Evolutionary conservation across 345 rosid genomes (phyloP).

Genomic region (Aethionema arabicum): DNA sequence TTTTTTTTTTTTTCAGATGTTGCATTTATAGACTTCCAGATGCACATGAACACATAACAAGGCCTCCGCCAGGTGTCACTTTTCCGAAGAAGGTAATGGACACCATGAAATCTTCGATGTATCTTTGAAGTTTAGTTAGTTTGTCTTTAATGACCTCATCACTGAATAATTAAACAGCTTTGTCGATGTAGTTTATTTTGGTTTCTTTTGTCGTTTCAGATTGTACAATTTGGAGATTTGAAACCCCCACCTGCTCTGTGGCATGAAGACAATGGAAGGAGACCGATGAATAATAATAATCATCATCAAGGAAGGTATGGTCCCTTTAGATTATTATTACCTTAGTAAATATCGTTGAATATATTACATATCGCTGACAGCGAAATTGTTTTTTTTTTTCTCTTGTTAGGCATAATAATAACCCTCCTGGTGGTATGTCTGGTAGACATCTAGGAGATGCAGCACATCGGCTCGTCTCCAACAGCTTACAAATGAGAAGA

Average conservation of each 20-base stretch:
- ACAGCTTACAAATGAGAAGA: constrained; percentile 58
- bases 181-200: constrained; percentile 11
- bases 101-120: neutral
- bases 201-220: constrained; percentile 40
- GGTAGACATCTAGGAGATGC: constrained; percentile 80
- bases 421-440: constrained; percentile 54
- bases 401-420: constrained; percentile 51
- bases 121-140: neutral
- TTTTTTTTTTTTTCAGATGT: constrained; percentile 55
- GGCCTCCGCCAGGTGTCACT: constrained; percentile 80
- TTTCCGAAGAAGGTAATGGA: constrained; percentile 73
- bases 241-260: constrained; percentile 76
- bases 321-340: neutral
- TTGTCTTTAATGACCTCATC: constrained; percentile 7
- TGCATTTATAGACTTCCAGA: constrained; percentile 81
- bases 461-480: constrained; percentile 69
- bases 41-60: constrained; percentile 65
- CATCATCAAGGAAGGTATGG: constrained; percentile 36
- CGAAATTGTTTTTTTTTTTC: constrained; percentile 9
- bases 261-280: constrained; percentile 84
- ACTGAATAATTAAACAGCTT: no score
- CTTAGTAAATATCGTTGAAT: neutral
- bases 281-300: constrained; percentile 51
- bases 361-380: neutral
- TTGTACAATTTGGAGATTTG: constrained; percentile 59